Conservation (phyloP, 2,329 filamentous ascomycete species). For the Phyllachora maydis region DNA sequence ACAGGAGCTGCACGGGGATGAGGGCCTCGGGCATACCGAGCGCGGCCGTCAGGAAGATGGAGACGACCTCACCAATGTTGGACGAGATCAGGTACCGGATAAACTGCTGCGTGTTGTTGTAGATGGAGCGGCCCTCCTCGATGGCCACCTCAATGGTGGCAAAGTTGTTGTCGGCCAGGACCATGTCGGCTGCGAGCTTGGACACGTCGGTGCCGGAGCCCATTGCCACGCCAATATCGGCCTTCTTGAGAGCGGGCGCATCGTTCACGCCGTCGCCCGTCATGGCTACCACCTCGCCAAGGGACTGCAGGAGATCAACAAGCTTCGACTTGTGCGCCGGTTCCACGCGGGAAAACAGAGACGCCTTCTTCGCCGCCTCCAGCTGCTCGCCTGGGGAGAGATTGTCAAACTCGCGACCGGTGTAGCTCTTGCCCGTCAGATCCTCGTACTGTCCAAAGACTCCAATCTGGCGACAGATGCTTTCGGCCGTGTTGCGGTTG, state of each 20-base stretch:
- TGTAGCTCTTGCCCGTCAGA: conserved; percentile 50
- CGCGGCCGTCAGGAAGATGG: conserved; percentile 79
- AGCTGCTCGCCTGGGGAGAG: conserved; percentile 77
- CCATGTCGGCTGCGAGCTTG: conserved; percentile 92
- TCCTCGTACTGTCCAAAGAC: conserved; percentile 43
- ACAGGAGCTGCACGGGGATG: conserved; percentile 98
- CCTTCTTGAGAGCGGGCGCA: conserved; percentile 87
- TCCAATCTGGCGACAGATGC: conserved; percentile 85
- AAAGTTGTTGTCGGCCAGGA: conserved; percentile 75
- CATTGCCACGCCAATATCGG: conserved; percentile 97
- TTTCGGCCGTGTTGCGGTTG: conserved; percentile 81
- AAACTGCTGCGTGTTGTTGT: conserved; percentile 99
- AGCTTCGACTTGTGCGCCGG: conserved; percentile 98
- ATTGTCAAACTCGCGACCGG: conserved; percentile 78
- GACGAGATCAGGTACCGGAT: conserved; percentile 96
- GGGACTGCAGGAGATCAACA: conserved; percentile 70
- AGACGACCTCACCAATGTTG: conserved; percentile 83
- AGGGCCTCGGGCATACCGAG: conserved; percentile 89
- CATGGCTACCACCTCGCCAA: conserved; percentile 96
- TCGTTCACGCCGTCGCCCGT: conserved; percentile 97
- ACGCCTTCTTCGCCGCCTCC: conserved; percentile 68
- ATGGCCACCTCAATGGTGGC: conserved; percentile 86
- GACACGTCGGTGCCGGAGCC: conserved; percentile 93
- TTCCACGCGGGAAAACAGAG: conserved; percentile 92
- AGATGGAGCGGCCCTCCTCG: conserved; percentile 97